Conservation (phyloP, 805 yeast genomes). For the Kluyveromyces nonfermentans region DNA sequence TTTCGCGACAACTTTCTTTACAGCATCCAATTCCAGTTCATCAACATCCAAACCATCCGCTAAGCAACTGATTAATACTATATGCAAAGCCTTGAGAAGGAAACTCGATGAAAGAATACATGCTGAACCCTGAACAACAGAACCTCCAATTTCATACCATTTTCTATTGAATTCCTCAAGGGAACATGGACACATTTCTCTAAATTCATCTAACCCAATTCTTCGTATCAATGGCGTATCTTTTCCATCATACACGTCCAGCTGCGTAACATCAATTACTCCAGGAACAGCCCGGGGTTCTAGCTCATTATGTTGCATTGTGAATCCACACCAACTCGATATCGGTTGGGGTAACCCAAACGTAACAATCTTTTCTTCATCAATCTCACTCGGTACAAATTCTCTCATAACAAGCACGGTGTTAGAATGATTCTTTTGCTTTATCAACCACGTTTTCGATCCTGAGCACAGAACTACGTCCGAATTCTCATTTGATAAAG, state of each 20-base stretch:
- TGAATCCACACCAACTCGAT: constrained; percentile 24
- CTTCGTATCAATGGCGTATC: constrained; percentile 7
- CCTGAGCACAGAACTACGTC: constrained; percentile 56
- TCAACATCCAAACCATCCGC: constrained; percentile 28
- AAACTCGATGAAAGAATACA: constrained; percentile 30
- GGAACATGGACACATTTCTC: constrained; percentile 45
- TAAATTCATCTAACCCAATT: constrained; percentile 29
- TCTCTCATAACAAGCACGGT: constrained; percentile 49
- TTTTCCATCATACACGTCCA: constrained; percentile 34
- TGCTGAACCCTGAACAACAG: constrained; percentile 39
- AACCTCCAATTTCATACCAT: constrained; percentile 51
- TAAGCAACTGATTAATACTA: constrained; percentile 31
- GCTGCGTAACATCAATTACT: constrained; percentile 19
- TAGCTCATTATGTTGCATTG: constrained; percentile 25
- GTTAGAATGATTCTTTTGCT: constrained; percentile 83
- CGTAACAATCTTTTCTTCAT: constrained; percentile 15
- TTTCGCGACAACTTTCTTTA: constrained; percentile 20
- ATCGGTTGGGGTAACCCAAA: constrained; percentile 30
- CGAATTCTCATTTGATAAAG: constrained; percentile 19
- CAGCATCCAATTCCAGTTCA: constrained; percentile 24
- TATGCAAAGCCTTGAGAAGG: constrained; percentile 28
- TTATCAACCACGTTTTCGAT: constrained; percentile 48
- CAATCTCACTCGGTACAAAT: constrained; percentile 14
- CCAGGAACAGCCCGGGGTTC: constrained; percentile 32
- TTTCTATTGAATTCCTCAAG: constrained; percentile 38